phyloP scores from a whole-genome alignment of 345 rosid genomes.

The Carallia pectinifolia region DNA sequence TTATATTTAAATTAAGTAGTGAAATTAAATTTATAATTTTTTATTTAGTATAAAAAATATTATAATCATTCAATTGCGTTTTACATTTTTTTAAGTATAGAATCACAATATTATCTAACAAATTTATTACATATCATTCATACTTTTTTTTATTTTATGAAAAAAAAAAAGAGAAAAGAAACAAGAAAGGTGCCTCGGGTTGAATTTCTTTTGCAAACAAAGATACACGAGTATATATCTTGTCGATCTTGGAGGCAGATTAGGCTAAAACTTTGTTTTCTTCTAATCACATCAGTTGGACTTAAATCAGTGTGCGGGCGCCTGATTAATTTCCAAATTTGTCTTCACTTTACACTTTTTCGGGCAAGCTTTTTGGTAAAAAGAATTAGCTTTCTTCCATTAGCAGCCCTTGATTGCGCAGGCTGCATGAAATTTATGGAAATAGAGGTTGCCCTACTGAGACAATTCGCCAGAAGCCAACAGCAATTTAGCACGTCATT shows the following conservation, averaged over 20 bases:
- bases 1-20: too few relatives aligned
- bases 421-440: neutral
- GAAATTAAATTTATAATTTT: too few relatives aligned
- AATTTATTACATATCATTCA: too few relatives aligned
- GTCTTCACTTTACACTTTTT: neutral
- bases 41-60: too few relatives aligned
- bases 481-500: slow-evolving; percentile 2
- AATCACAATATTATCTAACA: too few relatives aligned
- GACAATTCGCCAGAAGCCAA: neutral
- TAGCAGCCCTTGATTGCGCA: neutral
- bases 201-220: neutral
- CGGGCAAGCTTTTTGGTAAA: slow-evolving; percentile 2
- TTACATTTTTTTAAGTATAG: too few relatives aligned
- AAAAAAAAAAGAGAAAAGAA: too few relatives aligned
- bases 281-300: slow-evolving; percentile 39
- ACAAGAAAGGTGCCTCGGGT: too few relatives aligned
- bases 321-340: neutral
- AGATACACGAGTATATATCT: neutral
- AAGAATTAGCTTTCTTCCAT: neutral
- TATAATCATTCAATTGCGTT: too few relatives aligned
- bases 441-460: neutral
- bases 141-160: too few relatives aligned
- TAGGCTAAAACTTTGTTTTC: slow-evolving; percentile 15
- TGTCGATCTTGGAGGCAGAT: slow-evolving; percentile 4
- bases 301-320: slow-evolving; percentile 1